These are phyloP conservation scores for Dendrobium officinale DNA, from an alignment of 106 monocot species.

Conservation along the genomic window DNA sequence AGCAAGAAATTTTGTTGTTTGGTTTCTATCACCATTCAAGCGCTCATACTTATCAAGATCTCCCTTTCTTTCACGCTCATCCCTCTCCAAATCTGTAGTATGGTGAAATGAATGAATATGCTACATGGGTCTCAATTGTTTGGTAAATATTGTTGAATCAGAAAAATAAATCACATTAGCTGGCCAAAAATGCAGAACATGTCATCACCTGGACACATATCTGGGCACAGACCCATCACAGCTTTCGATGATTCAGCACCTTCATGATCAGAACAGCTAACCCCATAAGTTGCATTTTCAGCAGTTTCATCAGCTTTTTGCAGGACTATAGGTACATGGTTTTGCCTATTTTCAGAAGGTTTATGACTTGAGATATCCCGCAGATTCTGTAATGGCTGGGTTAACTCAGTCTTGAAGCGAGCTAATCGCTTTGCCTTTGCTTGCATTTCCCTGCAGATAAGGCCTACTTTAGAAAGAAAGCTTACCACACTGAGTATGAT, in stretches of 20 bases:
- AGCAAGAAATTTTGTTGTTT: constrained; percentile 74
- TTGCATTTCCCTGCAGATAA: constrained; percentile 53
- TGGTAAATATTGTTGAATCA: neutral
- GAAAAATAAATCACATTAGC: neutral
- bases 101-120: neutral
- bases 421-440: constrained; percentile 82
- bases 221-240: constrained; percentile 72
- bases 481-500: neutral
- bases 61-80: constrained; percentile 95
- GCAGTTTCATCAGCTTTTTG: neutral
- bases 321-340: constrained; percentile 11
- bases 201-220: constrained; percentile 93
- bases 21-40: constrained; percentile 88
- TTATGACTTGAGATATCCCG: constrained; percentile 20
- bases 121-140: neutral
- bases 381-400: constrained; percentile 28
- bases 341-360: constrained; percentile 19
- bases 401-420: constrained; percentile 69
- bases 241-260: constrained; percentile 24
- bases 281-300: constrained; percentile 10
- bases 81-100: constrained; percentile 73
- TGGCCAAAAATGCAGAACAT: neutral
- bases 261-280: constrained; percentile 25
- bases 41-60: constrained; percentile 94
- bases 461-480: constrained; percentile 4